Base-by-base conservation (phyloP, 1,139 yeast genomes). In the Candida dubliniensis region DNA sequence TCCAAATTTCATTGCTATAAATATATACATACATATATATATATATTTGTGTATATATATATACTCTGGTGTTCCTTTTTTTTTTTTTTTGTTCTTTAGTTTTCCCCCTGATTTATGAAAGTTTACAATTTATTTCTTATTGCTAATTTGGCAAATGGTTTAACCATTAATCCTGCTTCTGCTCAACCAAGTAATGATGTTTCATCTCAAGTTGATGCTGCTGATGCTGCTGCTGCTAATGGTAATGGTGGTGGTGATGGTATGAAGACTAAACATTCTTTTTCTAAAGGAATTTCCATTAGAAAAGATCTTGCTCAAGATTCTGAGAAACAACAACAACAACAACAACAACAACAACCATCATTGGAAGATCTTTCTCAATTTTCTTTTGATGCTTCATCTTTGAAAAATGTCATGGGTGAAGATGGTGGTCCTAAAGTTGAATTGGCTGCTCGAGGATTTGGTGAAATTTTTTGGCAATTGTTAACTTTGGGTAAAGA, bases 391-490 rank as follows among this genome's bases (percentile, higher is more conserved):
- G 14, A 31, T 29, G 12, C 15, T 10, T 12, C 5, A 23, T 15
- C 15, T n/a, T 26, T 18, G 10, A n/a, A 29, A n/a, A 12, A 33
- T 27, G 41, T 23, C 18, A 34, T 15, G 30, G 29, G 27, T 15
- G 36, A 14, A 26, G 24, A 33, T 36, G 36, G 34, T 27, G 25
- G 33, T 43, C 31, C 38, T 31, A 38, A 33, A 26, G 40, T 40
- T 35, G 44, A 44, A 30, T 33, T 41, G 38, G 44, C 36, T 27
- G 15, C 45, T 4, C 40, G 47, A n/a, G 51, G 52, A 7, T 44
- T 48, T 39, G 41, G 45, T 12, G 46, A 46, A n/a, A 36, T 43
- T 24, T 44, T 49, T 41, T 49, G 52, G 52, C 48, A 45, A 36
- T 43, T 48, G 43, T 43, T 48, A 36, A 40, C 37, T 29, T 38